A percentile compares a stretch with the other conserved stretches of the same genome.
Conservation (phyloP, 352 stramenopile species). For the Globisporangium carolinianum region DNA sequence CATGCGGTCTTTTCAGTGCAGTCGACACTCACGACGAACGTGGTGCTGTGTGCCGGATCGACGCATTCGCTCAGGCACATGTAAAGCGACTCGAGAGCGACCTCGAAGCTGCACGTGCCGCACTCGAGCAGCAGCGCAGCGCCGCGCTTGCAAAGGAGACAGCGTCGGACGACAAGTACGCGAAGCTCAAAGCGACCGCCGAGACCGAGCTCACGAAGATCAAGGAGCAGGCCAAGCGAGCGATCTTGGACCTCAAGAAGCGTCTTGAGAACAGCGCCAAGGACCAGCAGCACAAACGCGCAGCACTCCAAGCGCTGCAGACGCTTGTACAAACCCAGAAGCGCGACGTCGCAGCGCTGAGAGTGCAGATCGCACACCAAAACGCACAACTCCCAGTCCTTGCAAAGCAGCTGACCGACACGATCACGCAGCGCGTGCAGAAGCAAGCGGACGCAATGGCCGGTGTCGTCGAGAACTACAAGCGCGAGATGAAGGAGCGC, state of each 20-base stretch:
- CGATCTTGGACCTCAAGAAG: conserved; percentile 78
- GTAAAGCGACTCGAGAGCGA: conserved; percentile 33
- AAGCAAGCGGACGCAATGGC: conserved; percentile 76
- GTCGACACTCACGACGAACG: too few species aligned
- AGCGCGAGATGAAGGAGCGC: conserved; percentile 82
- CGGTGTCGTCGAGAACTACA: conserved; percentile 86
- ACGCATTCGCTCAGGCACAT: conserved; percentile 16
- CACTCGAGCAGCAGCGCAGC: conserved; percentile 53
- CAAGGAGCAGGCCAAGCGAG: conserved; percentile 85
- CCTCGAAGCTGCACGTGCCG: conserved; percentile 22
- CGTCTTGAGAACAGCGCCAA: conserved; percentile 59
- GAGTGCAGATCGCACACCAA: conserved; percentile 40
- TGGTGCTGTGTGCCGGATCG: neutral
- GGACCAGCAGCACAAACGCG: conserved; percentile 47
- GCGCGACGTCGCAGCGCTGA: conserved; percentile 36
- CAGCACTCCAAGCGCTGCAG: conserved; percentile 29
- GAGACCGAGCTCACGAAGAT: conserved; percentile 76
- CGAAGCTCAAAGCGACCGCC: conserved; percentile 71
- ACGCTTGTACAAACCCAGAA: conserved; percentile 53
- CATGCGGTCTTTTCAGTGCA: too few species aligned
- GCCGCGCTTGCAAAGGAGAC: conserved; percentile 35
- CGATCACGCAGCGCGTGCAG: conserved; percentile 61
- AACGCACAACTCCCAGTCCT: conserved; percentile 54
- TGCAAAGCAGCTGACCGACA: conserved; percentile 64
- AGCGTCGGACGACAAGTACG: conserved; percentile 54